Evolutionary conservation across 108 stramenopile species (phyloP), one percentile per base, ranked within the genome.

Genomic region (Skeletonema potamos): DNA sequence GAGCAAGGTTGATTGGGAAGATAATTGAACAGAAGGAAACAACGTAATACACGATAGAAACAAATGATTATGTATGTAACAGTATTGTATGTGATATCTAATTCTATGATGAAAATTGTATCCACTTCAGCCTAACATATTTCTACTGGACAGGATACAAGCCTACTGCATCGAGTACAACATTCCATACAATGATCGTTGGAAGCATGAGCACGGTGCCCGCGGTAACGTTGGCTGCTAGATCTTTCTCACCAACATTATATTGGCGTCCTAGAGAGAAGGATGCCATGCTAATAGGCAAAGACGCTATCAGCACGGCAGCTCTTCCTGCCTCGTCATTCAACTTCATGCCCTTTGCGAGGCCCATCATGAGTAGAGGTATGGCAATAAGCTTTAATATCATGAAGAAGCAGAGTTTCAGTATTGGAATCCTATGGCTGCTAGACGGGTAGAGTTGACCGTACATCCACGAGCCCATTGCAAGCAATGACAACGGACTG

Each of bases 381-480:
- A 83, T 54, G 30, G 74, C 32, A 22, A 83, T 55, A 2, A 83
- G 68, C 57, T 83, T 83, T 33, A 68, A 69, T 32, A 79, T 13
- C 82, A 83, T 83, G 54, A 62, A 83, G 11, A 79, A 18, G 24
- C 36, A 34, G 11, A 72, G 27, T 58, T 63, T 26, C 24, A 22
- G 2, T 18, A 63, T 0, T 2, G 37, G 26, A n/a, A 83, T 77
- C 10, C 39, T 18, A 1, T 74, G 11, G 48, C 20, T 51, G 48
- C 48, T 51, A 22, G 48, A 24, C 6, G 24, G 30, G n/a, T 26
- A 18, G 62, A 68, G 73, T 66, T 79, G 66, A 6, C 54, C 7
- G 13, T 83, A 67, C 77, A 83, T 76, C 82, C 82, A 83, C 10
- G 79, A 27, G 37, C 77, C 82, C 82, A 83, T 83, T 26, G 77